Evolutionary conservation across 1,139 yeast species (phyloP).

Genomic region (Yarrowia galli): DNA sequence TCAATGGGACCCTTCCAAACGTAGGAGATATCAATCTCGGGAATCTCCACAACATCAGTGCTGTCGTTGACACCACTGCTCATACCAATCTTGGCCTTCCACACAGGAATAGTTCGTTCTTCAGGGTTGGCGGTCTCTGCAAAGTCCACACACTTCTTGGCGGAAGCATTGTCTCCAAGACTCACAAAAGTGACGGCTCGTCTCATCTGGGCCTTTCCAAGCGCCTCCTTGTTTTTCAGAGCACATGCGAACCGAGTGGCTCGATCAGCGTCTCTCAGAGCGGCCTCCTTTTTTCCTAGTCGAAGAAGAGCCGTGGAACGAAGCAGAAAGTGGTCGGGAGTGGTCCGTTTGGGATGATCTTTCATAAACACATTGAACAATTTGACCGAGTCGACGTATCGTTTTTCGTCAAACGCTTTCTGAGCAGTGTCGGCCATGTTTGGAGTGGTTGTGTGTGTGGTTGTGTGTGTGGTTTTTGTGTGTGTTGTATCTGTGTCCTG

Average conservation of each 20-base stretch:
- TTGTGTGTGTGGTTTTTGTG: no score
- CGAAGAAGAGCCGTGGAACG: slow-evolving; percentile 63
- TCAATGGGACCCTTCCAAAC: not conserved
- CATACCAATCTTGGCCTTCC: slow-evolving; percentile 43
- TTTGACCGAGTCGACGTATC: slow-evolving; percentile 52
- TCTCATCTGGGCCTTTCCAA: slow-evolving; percentile 67
- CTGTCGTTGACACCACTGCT: slow-evolving; percentile 23
- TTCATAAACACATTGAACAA: slow-evolving; percentile 50
- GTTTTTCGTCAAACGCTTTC: slow-evolving; percentile 51
- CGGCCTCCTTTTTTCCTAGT: slow-evolving; percentile 57
- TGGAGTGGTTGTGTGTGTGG: not conserved
- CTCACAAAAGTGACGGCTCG: slow-evolving; percentile 50
- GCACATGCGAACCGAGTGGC: slow-evolving; percentile 64
- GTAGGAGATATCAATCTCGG: slow-evolving; percentile 20
- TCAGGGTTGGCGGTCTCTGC: slow-evolving; percentile 60
- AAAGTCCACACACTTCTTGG: slow-evolving; percentile 58
- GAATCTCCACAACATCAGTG: slow-evolving; percentile 20
- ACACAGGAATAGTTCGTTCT: slow-evolving; percentile 52
- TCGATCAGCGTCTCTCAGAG: slow-evolving; percentile 60
- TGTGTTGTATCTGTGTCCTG: not conserved
- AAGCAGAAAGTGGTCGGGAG: slow-evolving; percentile 21
- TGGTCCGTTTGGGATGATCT: slow-evolving; percentile 52
- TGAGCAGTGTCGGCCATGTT: slow-evolving; percentile 44
- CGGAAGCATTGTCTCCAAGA: slow-evolving; percentile 57
- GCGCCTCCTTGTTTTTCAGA: slow-evolving; percentile 60